phyloP scores from a whole-genome alignment of 75 land plant species.

The Pinus albicaulis region DNA sequence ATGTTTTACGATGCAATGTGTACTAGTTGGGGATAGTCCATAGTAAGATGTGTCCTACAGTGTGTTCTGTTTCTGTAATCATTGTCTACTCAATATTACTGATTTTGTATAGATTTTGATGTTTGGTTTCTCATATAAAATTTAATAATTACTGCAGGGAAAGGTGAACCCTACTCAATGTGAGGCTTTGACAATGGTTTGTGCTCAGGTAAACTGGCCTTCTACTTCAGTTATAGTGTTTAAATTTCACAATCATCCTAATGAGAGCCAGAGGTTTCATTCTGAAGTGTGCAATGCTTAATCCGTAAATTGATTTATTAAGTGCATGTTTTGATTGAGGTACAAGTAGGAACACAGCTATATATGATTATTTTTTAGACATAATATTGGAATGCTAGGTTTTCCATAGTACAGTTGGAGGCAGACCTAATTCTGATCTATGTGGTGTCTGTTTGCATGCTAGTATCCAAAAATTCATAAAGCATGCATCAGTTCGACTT shows the following conservation, averaged over 20 bases:
- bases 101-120: background rate
- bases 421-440: background rate
- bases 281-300: too few species aligned
- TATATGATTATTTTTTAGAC: too few species aligned
- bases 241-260: background rate
- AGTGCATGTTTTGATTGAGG: too few species aligned
- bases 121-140: background rate
- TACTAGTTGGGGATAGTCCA: background rate
- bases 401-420: too few species aligned
- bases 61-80: background rate
- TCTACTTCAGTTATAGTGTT: background rate
- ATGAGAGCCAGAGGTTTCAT: background rate
- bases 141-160: slow-evolving; percentile 54
- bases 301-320: too few species aligned
- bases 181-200: slow-evolving; percentile 99
- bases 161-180: slow-evolving; percentile 99
- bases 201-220: slow-evolving; percentile 79
- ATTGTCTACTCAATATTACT: background rate
- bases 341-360: too few species aligned
- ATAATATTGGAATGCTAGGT: too few species aligned
- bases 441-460: too few species aligned
- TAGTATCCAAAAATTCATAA: too few species aligned
- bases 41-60: background rate
- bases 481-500: too few species aligned
- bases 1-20: too few species aligned